Conservation (phyloP, 768 basidiomycete species). For the Termitomyces sp. region DNA sequence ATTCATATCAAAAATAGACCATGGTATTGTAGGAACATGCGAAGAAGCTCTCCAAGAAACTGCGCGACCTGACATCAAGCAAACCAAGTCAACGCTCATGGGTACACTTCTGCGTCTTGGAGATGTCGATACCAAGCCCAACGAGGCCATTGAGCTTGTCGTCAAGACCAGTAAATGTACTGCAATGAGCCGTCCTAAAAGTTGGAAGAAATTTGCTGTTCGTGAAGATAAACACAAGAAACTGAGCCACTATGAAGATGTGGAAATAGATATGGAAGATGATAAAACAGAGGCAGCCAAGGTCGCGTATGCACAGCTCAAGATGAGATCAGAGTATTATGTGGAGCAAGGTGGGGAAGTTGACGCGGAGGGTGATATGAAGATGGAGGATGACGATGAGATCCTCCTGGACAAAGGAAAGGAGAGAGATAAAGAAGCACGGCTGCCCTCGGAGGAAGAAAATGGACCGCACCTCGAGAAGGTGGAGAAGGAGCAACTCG, state of each 20-base stretch:
- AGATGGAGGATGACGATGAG: conserved; percentile 34
- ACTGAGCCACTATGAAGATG: conserved; percentile 25
- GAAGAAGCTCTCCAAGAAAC: conserved; percentile 63
- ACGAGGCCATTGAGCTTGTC: conserved; percentile 71
- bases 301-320: conserved; percentile 37
- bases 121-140: conserved; percentile 58
- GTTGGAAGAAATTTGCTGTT: conserved; percentile 74
- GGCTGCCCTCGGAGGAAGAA: conserved; percentile 25
- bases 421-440: conserved; percentile 18
- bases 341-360: conserved; percentile 42
- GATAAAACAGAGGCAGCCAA: conserved; percentile 29
- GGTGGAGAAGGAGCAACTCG: conserved; percentile 76
- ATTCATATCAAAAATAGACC: conserved; percentile 35
- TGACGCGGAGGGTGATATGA: conserved; percentile 38
- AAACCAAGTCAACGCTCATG: conserved; percentile 62
- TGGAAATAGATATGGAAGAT: conserved; percentile 29
- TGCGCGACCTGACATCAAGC: conserved; percentile 58
- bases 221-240: conserved; percentile 22
- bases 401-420: conserved; percentile 20
- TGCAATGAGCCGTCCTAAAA: conserved; percentile 59
- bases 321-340: conserved; percentile 54
- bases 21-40: conserved; percentile 62
- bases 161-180: conserved; percentile 83
- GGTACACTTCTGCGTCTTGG: conserved; percentile 76
- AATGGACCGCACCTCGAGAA: conserved; percentile 41